A percentile compares a stretch with the other conserved stretches of the same genome.
Evolutionary conservation across 1,284 basidiomycete species (phyloP).

Genomic region (Cerrena zonata): DNA sequence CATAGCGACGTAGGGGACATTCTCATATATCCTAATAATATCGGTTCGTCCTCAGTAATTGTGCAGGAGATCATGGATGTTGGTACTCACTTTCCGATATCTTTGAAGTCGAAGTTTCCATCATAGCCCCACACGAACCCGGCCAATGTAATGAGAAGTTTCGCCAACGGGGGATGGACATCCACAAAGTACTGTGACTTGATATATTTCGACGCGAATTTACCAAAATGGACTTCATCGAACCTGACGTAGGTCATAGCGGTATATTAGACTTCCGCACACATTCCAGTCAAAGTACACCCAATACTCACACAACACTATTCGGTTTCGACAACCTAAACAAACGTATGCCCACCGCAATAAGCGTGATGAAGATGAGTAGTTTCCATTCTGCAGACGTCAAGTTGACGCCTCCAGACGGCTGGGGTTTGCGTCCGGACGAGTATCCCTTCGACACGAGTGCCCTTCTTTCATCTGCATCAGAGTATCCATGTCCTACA

Average conservation of each 20-base stretch:
- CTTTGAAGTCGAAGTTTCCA: slow-evolving; percentile 93
- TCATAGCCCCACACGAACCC: slow-evolving; percentile 88
- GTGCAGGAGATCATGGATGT: slow-evolving; percentile 8
- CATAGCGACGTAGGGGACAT: slow-evolving; percentile 95
- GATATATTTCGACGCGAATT: slow-evolving; percentile 88
- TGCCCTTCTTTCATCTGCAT: slow-evolving; percentile 66
- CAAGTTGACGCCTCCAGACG: slow-evolving; percentile 60
- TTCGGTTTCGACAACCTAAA: slow-evolving; percentile 77
- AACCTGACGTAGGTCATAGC: slow-evolving; percentile 51
- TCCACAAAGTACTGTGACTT: slow-evolving; percentile 91
- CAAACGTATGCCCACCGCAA: slow-evolving; percentile 71
- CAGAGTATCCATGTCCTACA: slow-evolving; percentile 47
- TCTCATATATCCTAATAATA: slow-evolving; percentile 65
- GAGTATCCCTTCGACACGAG: slow-evolving; percentile 61
- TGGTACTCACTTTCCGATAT: slow-evolving; percentile 81
- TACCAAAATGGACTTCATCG: slow-evolving; percentile 95
- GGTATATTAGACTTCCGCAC: not conserved
- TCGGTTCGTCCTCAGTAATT: slow-evolving; percentile 3
- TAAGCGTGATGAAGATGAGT: slow-evolving; percentile 53
- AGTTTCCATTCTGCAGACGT: slow-evolving; percentile 70
- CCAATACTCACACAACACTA: slow-evolving; percentile 79
- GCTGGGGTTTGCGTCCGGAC: slow-evolving; percentile 47
- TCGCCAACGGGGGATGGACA: slow-evolving; percentile 95
- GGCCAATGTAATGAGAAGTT: slow-evolving; percentile 88
- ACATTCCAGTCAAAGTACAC: not conserved